These are phyloP conservation scores for Ascochyta koolunga DNA, from an alignment of 2,329 filamentous ascomycete species.

Conservation along the genomic window DNA sequence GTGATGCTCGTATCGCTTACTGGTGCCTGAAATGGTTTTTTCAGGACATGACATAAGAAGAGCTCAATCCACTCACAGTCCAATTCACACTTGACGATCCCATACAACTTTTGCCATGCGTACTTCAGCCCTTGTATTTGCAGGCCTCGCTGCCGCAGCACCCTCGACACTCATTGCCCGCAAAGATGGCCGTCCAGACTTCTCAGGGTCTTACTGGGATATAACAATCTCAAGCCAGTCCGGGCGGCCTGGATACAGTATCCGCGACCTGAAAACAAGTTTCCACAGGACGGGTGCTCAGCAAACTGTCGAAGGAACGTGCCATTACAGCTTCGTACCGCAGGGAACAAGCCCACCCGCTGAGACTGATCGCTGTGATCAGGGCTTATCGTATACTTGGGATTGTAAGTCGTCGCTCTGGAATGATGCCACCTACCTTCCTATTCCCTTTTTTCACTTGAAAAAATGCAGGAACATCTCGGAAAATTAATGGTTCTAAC, in stretches of 20 bases:
- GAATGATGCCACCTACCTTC: too few relatives aligned
- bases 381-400: constrained; percentile 15
- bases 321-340: constrained; percentile 24
- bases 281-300: constrained; percentile 8
- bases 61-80: not conserved
- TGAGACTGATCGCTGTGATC: constrained; percentile 10
- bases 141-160: constrained; percentile 5
- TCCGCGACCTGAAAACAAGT: constrained; percentile 9
- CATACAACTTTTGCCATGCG: constrained; percentile 6
- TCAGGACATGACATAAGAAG: constrained; percentile 8
- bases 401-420: constrained; percentile 11
- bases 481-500: too few relatives aligned
- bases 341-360: constrained; percentile 16
- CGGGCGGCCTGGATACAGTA: constrained; percentile 18
- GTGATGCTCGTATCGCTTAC: constrained; percentile 11
- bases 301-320: constrained; percentile 2
- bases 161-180: constrained; percentile 1
- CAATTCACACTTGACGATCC: too few relatives aligned
- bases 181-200: constrained; percentile 3
- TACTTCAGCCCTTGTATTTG: constrained; percentile 7
- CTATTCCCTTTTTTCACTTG: too few relatives aligned
- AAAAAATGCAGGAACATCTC: too few relatives aligned
- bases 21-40: constrained; percentile 8
- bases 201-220: constrained; percentile 20
- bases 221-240: constrained; percentile 14